Conservation (phyloP, 2,329 filamentous ascomycete genomes). For the Ophiostoma novo-ulmi region DNA sequence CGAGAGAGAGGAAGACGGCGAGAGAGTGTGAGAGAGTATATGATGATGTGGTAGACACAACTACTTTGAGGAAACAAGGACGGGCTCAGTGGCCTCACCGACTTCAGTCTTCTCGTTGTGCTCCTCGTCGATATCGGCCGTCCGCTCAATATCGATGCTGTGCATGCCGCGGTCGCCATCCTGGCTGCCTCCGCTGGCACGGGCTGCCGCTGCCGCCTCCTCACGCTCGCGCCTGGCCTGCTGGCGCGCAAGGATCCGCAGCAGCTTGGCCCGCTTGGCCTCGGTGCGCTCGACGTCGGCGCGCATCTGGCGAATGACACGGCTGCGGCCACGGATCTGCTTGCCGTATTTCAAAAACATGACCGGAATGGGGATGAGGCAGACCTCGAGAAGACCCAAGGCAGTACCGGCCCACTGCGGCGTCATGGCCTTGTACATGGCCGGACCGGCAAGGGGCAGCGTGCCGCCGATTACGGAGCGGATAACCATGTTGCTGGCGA, state of each 20-base stretch:
- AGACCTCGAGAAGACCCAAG: slow-evolving; percentile 62
- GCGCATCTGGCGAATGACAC: slow-evolving; percentile 41
- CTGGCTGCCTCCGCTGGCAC: slow-evolving; percentile 7
- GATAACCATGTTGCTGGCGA: slow-evolving; percentile 70
- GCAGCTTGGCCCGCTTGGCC: slow-evolving; percentile 17
- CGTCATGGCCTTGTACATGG: slow-evolving; percentile 63
- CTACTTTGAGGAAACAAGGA: not conserved
- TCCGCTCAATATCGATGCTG: slow-evolving; percentile 21
- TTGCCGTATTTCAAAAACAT: slow-evolving; percentile 60
- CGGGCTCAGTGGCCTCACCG: not conserved
- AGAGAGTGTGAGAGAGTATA: not conserved
- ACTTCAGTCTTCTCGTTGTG: not conserved
- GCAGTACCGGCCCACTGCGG: slow-evolving; percentile 71
- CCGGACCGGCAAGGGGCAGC: slow-evolving; percentile 64
- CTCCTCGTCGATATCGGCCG: slow-evolving; percentile 14
- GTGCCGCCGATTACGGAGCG: slow-evolving; percentile 64
- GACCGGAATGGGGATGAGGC: slow-evolving; percentile 68
- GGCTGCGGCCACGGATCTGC: slow-evolving; percentile 44
- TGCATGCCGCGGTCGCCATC: slow-evolving; percentile 13
- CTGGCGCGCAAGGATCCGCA: slow-evolving; percentile 26
- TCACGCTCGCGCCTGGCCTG: slow-evolving; percentile 19
- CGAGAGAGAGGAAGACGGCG: no score
- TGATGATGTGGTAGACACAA: not conserved
- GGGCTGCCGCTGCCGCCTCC: slow-evolving; percentile 8
- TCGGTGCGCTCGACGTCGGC: slow-evolving; percentile 33